A percentile compares a stretch with the other conserved stretches of the same genome.
phyloP scores from a whole-genome alignment of 2,329 filamentous ascomycete species.

The Tolypocladium ophioglossoides region DNA sequence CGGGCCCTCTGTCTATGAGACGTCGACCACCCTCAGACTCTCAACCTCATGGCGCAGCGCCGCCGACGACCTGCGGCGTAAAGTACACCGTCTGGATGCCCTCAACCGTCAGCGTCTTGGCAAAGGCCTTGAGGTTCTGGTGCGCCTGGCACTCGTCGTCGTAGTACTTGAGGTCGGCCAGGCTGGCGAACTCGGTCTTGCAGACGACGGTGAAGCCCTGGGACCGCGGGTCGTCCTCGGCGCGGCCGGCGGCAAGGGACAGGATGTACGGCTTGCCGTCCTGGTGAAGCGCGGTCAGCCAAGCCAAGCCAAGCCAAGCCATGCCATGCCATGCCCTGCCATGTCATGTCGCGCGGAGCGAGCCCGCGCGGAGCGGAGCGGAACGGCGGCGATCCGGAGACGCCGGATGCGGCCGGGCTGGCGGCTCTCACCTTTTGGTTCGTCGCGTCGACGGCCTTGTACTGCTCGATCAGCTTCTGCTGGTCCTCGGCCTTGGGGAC shows the following conservation, averaged over 20 bases:
- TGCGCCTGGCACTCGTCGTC: conserved; percentile 42
- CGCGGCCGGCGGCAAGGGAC: conserved; percentile 39
- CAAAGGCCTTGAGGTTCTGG: conserved; percentile 26
- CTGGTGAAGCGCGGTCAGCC: conserved; percentile 25
- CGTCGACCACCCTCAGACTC: background rate
- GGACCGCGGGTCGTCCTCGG: conserved; percentile 46
- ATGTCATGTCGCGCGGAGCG: background rate
- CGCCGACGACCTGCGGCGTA: conserved; percentile 17
- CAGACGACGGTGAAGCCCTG: conserved; percentile 57
- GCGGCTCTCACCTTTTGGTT: conserved; percentile 29
- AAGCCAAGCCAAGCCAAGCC: too few species aligned
- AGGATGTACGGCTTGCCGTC: conserved; percentile 63
- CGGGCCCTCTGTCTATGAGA: background rate
- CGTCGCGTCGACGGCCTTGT: conserved; percentile 27
- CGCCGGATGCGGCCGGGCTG: background rate
- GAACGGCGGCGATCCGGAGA: too few species aligned
- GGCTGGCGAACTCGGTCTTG: conserved; percentile 50
- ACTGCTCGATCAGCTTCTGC: conserved; percentile 32
- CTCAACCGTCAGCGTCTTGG: conserved; percentile 19
- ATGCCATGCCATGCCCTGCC: too few species aligned
- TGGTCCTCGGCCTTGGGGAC: conserved; percentile 32
- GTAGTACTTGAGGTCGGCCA: conserved; percentile 62
- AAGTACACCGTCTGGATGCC: conserved; percentile 31
- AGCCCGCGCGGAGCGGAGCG: too few species aligned
- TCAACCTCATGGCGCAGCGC: background rate